A percentile compares a stretch with the other conserved stretches of the same genome.
Evolutionary conservation across 441 rosid genomes (phyloP).

Genomic region (Gossypium davidsonii): DNA sequence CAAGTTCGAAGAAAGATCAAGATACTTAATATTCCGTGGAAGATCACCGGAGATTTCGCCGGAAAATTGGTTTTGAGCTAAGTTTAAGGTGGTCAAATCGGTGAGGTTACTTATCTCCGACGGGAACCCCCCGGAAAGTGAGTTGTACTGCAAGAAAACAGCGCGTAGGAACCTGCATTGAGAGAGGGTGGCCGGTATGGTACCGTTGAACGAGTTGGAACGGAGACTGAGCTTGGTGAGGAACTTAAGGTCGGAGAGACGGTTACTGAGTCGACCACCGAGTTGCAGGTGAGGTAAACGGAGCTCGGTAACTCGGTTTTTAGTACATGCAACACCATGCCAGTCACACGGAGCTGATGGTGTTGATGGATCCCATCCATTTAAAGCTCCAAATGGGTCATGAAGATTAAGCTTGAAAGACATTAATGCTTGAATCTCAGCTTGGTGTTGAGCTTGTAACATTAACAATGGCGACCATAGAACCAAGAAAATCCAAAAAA

Average conservation of each 20-base stretch:
- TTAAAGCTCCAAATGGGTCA: constrained; percentile 68
- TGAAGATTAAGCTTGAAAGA: constrained; percentile 65
- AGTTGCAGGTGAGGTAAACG: constrained; percentile 80
- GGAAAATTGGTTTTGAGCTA: constrained; percentile 65
- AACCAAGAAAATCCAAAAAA: constrained; percentile 19
- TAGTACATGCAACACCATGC: constrained; percentile 61
- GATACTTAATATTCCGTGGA: constrained; percentile 42
- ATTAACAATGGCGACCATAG: constrained; percentile 26
- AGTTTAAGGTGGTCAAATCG: constrained; percentile 47
- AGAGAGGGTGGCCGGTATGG: constrained; percentile 68
- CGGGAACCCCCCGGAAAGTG: constrained; percentile 70
- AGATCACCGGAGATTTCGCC: constrained; percentile 51
- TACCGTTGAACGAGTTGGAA: constrained; percentile 75
- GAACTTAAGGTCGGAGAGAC: constrained; percentile 43
- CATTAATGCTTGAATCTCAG: constrained; percentile 65
- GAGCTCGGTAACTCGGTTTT: constrained; percentile 59
- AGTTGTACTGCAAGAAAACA: constrained; percentile 79
- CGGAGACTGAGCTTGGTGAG: constrained; percentile 66
- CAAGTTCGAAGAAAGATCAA: constrained; percentile 64
- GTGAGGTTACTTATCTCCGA: constrained; percentile 52
- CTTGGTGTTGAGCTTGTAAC: constrained; percentile 22
- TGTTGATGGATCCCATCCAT: constrained; percentile 71
- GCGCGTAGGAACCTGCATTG: constrained; percentile 65
- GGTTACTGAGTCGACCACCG: constrained; percentile 55
- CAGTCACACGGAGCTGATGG: constrained; percentile 87